Conservation (phyloP, 2,329 filamentous ascomycete species). For the Trichoderma sp. region DNA sequence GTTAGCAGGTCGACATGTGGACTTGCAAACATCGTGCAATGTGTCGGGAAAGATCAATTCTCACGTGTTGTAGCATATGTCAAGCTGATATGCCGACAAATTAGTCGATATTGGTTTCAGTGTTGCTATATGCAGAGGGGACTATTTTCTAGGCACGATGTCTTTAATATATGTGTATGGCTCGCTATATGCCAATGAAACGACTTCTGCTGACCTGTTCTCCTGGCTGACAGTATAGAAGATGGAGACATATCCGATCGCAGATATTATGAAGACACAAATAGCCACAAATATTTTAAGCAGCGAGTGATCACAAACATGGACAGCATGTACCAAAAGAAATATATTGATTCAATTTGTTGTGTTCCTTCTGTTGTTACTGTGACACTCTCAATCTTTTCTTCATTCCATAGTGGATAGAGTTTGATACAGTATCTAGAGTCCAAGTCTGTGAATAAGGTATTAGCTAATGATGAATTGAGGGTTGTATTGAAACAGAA, state of each 20-base stretch:
- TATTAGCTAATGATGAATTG: not conserved
- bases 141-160: not conserved
- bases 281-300: not conserved
- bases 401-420: not conserved
- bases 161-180: not conserved
- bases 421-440: not conserved
- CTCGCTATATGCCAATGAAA: not conserved
- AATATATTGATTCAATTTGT: not conserved
- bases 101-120: not conserved
- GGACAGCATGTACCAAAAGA: not conserved
- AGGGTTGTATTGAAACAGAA: not conserved
- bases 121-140: too few species aligned
- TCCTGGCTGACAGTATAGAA: too few species aligned
- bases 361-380: not conserved
- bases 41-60: not conserved
- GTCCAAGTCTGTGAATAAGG: not conserved
- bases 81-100: not conserved
- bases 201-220: not conserved
- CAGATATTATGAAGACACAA: not conserved
- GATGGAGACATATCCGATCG: too few species aligned
- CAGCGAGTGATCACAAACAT: not conserved
- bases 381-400: not conserved
- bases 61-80: not conserved
- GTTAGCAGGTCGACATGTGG: too few species aligned
- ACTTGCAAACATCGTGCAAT: too few species aligned